Evolutionary conservation across 768 basidiomycete genomes (phyloP), one percentile per base, ranked within the genome.

Genomic region (Mycena metata): DNA sequence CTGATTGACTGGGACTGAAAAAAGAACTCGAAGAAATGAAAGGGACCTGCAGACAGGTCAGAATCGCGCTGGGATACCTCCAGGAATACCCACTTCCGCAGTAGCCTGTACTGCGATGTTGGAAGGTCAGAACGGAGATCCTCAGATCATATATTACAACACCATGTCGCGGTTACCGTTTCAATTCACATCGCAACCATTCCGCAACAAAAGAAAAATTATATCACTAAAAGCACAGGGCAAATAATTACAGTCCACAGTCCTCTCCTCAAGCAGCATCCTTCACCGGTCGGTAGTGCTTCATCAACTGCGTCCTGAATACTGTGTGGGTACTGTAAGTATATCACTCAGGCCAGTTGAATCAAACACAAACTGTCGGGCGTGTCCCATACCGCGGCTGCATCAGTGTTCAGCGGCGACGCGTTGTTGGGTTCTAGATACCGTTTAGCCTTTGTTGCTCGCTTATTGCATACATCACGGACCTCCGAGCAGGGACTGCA

Each of bases 401-500:
- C 96, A 71, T 96, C 95, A 9, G 90, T 83, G 76, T 96, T 96
- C 65, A 97, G 81, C 9, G 96, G 96, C 8, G 95, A 96, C 17
- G 91, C 92, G 76, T 96, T 96, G 84, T 97, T 96, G 30, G 95
- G 96, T 79, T 97, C 95, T 95, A 73, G 39, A 54, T 33, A 63
- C 55, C 42, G 43, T 39, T 59, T 33, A 59, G 64, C 17, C 6
- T 36, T 57, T 51, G 46, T 21, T 24, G 3, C 8, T 51, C 30
- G 23, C 36, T 19, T 9, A n/a, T 63, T 42, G n/a, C 42, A 11
- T 16, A n/a, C 16, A 46, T 30, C n/a, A 79, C 88, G 43, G 73
- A 95, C 95, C 95, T 73, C 95, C 95, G 52, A 97, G 85, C 42
- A 97, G 82, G 12, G 92, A 94, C 76, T 97, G 96, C 63, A 97